Evolutionary conservation across 1,139 yeast genomes (phyloP), one percentile per base, ranked within the genome.

Genomic region (Taphrina flavorubra): DNA sequence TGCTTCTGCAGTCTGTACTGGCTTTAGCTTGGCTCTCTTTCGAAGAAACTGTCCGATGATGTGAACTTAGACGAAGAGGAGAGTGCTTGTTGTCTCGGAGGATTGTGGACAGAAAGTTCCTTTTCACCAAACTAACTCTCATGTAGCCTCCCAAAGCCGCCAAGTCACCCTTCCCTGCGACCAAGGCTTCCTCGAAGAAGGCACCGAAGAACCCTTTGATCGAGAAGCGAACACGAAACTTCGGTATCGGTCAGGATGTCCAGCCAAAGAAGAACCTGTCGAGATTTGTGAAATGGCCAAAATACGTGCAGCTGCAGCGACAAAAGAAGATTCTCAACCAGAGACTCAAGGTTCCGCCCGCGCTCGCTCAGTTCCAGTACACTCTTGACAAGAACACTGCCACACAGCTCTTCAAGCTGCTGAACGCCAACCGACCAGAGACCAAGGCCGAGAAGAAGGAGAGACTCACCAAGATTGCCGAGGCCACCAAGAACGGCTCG

Each of bases 401-500:
- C 79, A 85, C 97, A 77, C 96, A 90, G 85, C 86, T 96, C 76
- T 89, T 92, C 87, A 92, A 92, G 86, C 88, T 92, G 79, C 87
- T 92, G 85, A 91, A 91, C 95, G 92, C 92, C 86, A 92, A 92
- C 90, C 89, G 96, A 85, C 98, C 98, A 80, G 98, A 92, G 86
- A 90, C 97, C 77, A 79, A 87, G 80, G 89, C 94, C 79, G 97
- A 92, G 85, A 92, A 92, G 96, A 91, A 92, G 87, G 97, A 91
- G 85, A 91, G 98, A 86, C 89, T 92, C 80, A 89, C 96, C 83
- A 92, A 90, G 84, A 97, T 92, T 85, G 98, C 98, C 77, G 96
- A 97, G 78, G 97, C 97, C 78, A 87, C 92, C 79, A 97, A 97
- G 74, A 97, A 91, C 80, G 98, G 98, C 81, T 85, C 90, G 82